Evolutionary conservation across 148 eudicot genomes (phyloP).

Genomic region (Vaccinium vitisidaea): DNA sequence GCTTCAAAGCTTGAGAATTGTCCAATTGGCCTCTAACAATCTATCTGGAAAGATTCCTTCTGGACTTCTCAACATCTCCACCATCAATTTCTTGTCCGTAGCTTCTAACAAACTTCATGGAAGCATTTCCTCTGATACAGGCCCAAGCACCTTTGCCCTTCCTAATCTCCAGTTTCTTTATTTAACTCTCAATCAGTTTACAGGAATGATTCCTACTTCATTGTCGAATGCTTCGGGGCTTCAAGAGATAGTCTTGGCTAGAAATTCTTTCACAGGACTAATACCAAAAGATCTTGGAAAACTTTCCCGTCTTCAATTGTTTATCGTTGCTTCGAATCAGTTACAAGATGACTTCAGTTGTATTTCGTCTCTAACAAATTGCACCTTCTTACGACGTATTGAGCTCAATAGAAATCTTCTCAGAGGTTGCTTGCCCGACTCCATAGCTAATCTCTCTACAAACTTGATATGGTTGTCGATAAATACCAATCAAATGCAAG

Average conservation of each 20-base stretch:
- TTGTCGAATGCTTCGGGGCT: not conserved
- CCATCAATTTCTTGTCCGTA: not conserved
- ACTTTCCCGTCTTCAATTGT: rapidly evolving
- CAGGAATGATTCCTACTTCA: not conserved
- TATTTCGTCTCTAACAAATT: not conserved
- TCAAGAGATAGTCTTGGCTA: rapidly evolving
- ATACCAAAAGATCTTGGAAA: not conserved
- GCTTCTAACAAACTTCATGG: not conserved
- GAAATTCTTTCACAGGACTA: not conserved
- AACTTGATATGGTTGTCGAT: rapidly evolving
- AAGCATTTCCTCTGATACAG: not conserved
- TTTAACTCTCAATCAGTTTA: not conserved
- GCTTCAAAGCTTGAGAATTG: not conserved
- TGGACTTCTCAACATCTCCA: not conserved
- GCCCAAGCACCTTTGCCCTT: not conserved
- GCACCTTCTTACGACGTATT: not conserved
- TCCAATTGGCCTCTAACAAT: rapidly evolving
- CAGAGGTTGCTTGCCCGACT: not conserved
- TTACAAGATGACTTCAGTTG: not conserved
- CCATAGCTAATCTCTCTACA: not conserved
- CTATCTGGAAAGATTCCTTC: not conserved
- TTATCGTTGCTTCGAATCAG: rapidly evolving
- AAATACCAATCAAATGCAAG: not conserved
- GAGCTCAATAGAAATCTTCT: not conserved
- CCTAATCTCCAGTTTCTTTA: not conserved